These are phyloP conservation scores for Hypoxylon lienhwacheense DNA, from an alignment of 495 filamentous ascomycete genomes.

Conservation along the genomic window DNA sequence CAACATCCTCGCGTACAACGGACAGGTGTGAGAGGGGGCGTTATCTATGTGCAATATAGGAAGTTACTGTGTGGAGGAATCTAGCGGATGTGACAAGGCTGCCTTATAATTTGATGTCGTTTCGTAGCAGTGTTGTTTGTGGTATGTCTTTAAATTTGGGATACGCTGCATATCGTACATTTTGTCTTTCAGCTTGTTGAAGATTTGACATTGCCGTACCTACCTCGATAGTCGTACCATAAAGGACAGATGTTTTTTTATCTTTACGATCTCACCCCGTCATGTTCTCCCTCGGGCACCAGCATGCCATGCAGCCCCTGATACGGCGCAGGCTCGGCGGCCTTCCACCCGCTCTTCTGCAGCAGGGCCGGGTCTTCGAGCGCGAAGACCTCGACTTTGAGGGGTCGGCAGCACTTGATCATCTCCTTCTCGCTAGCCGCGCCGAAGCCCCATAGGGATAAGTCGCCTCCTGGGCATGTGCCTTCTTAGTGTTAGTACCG, in stretches of 20 bases:
- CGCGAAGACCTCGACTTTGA: conserved; percentile 70
- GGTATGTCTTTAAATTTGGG: conserved; percentile 10
- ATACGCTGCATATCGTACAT: conserved; percentile 16
- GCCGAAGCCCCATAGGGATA: conserved; percentile 76
- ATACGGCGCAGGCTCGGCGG: conserved; percentile 60
- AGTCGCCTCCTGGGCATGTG: conserved; percentile 61
- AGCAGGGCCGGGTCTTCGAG: conserved; percentile 55
- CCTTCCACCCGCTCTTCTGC: conserved; percentile 60
- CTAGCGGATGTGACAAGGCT: too few species aligned
- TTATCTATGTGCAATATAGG: too few species aligned
- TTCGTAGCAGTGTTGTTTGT: too few species aligned
- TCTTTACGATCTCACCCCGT: conserved; percentile 2
- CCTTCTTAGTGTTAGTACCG: conserved; percentile 39
- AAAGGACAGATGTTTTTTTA: conserved; percentile 3
- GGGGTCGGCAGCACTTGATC: conserved; percentile 71
- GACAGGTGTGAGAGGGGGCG: neutral
- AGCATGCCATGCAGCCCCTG: conserved; percentile 67
- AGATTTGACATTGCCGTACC: too few species aligned
- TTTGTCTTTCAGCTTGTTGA: too few species aligned
- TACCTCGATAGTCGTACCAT: too few species aligned
- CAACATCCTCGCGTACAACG: conserved; percentile 42
- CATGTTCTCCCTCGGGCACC: conserved; percentile 35
- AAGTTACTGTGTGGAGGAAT: too few species aligned
- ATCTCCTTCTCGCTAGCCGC: conserved; percentile 65
- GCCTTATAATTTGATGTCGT: too few species aligned